Percentiles rank a stretch among this genome's conserved stretches.
Evolutionary conservation across 352 stramenopile species (phyloP).

Genomic region (Globisporangium megalacanthum): DNA sequence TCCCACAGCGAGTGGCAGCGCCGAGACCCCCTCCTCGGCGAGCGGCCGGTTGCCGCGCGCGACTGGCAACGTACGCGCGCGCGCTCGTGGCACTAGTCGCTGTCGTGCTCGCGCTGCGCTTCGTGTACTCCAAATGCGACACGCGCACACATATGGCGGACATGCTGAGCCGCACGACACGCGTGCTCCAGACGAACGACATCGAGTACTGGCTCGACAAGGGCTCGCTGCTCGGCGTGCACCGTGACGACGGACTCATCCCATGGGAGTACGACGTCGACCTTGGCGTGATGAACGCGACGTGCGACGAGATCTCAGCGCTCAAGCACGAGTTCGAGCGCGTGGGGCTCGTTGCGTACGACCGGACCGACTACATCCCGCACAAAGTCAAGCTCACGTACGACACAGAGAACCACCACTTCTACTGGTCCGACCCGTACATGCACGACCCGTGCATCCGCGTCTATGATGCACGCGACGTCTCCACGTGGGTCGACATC

Average conservation of each 20-base stretch:
- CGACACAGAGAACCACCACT: slow-evolving; percentile 75
- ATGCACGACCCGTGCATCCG: slow-evolving; percentile 75
- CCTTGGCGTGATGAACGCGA: slow-evolving; percentile 72
- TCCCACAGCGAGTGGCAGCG: slow-evolving; percentile 16
- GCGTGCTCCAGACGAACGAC: slow-evolving; percentile 52
- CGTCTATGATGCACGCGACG: slow-evolving; percentile 57
- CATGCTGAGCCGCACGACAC: slow-evolving; percentile 62
- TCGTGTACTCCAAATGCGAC: slow-evolving; percentile 73
- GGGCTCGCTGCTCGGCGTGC: slow-evolving; percentile 61
- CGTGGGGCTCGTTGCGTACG: slow-evolving; percentile 59
- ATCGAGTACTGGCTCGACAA: slow-evolving; percentile 85
- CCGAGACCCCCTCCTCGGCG: slow-evolving; percentile 6
- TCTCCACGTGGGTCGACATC: slow-evolving; percentile 70
- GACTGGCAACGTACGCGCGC: slow-evolving; percentile 4
- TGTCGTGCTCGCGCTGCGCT: slow-evolving; percentile 28
- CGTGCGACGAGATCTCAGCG: slow-evolving; percentile 57
- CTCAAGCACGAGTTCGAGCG: slow-evolving; percentile 60
- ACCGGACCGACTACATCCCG: slow-evolving; percentile 63
- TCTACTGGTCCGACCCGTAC: slow-evolving; percentile 73
- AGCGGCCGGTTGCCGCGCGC: neutral
- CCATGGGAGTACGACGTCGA: slow-evolving; percentile 81
- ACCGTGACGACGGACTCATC: slow-evolving; percentile 67
- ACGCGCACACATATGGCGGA: slow-evolving; percentile 60
- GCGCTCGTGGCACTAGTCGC: slow-evolving; percentile 23
- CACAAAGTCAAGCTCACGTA: slow-evolving; percentile 84